These are phyloP conservation scores for Solanum paucissectum DNA, from an alignment of 257 asterid genomes.

Conservation along the genomic window DNA sequence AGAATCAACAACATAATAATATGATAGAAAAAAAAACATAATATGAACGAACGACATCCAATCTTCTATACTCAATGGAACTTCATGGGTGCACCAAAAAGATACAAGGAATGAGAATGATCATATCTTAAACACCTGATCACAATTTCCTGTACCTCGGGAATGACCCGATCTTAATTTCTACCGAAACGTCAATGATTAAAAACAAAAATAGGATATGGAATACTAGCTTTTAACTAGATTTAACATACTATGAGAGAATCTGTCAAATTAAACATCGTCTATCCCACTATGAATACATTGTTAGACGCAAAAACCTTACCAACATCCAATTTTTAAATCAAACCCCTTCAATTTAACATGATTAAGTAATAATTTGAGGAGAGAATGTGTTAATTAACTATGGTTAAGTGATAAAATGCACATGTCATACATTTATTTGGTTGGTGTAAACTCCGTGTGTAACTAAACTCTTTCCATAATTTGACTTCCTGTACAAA, in stretches of 20 bases:
- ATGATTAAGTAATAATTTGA: background rate
- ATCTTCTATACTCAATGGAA: background rate
- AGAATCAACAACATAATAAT: background rate
- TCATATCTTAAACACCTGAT: background rate
- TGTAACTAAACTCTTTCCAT: background rate
- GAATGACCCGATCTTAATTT: background rate
- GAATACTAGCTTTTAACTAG: background rate
- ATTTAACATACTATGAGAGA: background rate
- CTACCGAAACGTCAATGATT: background rate
- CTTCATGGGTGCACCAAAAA: background rate
- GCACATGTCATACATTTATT: background rate
- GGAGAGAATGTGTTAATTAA: background rate
- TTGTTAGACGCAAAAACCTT: background rate
- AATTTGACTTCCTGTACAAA: background rate
- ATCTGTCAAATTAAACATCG: background rate
- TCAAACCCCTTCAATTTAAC: background rate
- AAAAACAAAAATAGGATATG: background rate
- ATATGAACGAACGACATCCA: background rate
- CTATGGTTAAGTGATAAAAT: background rate
- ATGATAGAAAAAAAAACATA: background rate
- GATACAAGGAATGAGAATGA: background rate
- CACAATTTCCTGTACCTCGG: background rate
- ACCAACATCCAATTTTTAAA: background rate
- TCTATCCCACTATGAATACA: background rate
- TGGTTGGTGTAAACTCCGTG: background rate